A percentile compares a stretch with the other conserved stretches of the same genome.
Evolutionary conservation across 129 eudicot species (phyloP).

Genomic region (Scalesia atractyloides): DNA sequence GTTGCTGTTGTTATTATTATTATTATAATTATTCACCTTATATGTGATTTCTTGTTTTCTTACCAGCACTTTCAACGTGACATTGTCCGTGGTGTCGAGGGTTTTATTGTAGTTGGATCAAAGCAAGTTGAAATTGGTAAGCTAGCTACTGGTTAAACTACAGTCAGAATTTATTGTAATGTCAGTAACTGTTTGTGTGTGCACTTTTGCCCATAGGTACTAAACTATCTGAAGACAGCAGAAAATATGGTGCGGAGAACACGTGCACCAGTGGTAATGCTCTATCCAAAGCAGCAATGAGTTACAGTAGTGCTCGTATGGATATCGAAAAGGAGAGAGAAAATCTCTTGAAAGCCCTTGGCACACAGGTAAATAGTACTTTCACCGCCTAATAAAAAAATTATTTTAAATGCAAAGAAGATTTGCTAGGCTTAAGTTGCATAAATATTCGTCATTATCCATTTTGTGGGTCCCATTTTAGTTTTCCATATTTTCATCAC

Average conservation of each 20-base stretch:
- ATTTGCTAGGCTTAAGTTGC: background rate
- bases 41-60: conserved; percentile 11
- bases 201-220: conserved; percentile 43
- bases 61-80: conserved; percentile 93
- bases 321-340: conserved; percentile 82
- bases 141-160: background rate
- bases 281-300: conserved; percentile 78
- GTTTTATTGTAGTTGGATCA: conserved; percentile 81
- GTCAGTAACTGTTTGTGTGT: conserved; percentile 11
- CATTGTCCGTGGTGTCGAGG: conserved; percentile 88
- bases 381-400: background rate
- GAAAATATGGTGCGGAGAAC: conserved; percentile 85
- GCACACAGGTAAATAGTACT: conserved; percentile 65
- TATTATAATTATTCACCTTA: background rate
- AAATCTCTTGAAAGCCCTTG: conserved; percentile 61
- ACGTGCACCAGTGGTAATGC: conserved; percentile 76
- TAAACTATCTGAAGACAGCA: conserved; percentile 78
- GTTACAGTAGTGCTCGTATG: conserved; percentile 67
- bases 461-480: conserved; percentile 1
- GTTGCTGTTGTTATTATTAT: no score
- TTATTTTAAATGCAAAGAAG: background rate
- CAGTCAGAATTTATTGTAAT: conserved; percentile 9
- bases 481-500: background rate
- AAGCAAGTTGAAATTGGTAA: conserved; percentile 91
- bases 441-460: background rate